These are phyloP conservation scores for Ustilaginoidea virens DNA, from an alignment of 2,329 filamentous ascomycete species.

Conservation along the genomic window DNA sequence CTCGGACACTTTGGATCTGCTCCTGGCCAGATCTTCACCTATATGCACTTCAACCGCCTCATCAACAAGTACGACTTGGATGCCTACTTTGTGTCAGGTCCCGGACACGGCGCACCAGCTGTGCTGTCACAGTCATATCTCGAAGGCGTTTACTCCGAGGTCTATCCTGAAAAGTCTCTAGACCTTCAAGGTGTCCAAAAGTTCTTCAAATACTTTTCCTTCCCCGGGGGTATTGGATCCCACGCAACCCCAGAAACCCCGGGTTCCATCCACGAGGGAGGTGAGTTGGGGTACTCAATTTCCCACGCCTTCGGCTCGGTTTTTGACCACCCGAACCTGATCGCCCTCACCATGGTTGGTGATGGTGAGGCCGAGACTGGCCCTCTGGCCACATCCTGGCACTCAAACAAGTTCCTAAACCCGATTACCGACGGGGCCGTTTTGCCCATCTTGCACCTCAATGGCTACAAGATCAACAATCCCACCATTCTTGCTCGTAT, in stretches of 20 bases:
- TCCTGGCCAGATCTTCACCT: constrained; percentile 68
- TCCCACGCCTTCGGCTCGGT: constrained; percentile 67
- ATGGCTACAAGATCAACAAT: constrained; percentile 79
- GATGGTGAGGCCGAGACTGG: constrained; percentile 74
- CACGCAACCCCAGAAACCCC: constrained; percentile 70
- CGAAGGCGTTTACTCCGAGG: constrained; percentile 62
- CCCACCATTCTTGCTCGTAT: constrained; percentile 60
- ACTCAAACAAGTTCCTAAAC: constrained; percentile 71
- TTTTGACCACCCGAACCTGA: constrained; percentile 59
- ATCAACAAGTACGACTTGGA: constrained; percentile 70
- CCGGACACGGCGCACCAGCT: constrained; percentile 63
- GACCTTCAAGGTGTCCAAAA: constrained; percentile 52
- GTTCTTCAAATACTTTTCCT: constrained; percentile 75
- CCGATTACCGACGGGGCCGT: constrained; percentile 66
- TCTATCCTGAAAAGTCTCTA: constrained; percentile 60
- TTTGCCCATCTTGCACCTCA: constrained; percentile 61
- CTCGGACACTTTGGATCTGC: constrained; percentile 69
- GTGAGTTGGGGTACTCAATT: constrained; percentile 68
- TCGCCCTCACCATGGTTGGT: constrained; percentile 63
- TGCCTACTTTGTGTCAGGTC: constrained; percentile 58
- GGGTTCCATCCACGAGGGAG: constrained; percentile 63
- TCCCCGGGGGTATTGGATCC: constrained; percentile 63
- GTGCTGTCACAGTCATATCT: constrained; percentile 64
- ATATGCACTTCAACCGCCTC: constrained; percentile 67
- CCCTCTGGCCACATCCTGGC: constrained; percentile 65